phyloP scores from a whole-genome alignment of 139 green algal species.

The Cymbomonas tetramitiformis region DNA sequence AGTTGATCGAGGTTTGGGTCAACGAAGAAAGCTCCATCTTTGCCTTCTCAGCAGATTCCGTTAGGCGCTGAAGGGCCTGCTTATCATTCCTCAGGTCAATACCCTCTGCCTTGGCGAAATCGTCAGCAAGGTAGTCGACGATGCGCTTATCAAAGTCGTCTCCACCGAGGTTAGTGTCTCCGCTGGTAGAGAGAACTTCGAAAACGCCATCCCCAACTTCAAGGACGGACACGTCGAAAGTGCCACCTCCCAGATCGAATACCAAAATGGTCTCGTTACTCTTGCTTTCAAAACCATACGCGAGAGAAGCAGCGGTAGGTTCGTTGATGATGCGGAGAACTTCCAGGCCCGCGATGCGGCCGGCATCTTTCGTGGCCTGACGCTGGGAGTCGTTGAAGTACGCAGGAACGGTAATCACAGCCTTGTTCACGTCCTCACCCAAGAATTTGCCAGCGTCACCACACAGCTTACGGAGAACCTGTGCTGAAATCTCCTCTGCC shows the following conservation, averaged over 20 bases:
- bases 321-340: constrained; percentile 99
- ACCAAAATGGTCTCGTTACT: constrained; percentile 97
- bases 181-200: constrained; percentile 91
- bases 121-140: constrained; percentile 82
- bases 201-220: constrained; percentile 97
- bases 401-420: constrained; percentile 93
- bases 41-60: constrained; percentile 94
- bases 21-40: constrained; percentile 91
- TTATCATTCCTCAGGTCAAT: constrained; percentile 92
- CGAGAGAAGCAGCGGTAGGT: constrained; percentile 90
- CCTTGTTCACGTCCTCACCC: constrained; percentile 69
- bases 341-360: constrained; percentile 87
- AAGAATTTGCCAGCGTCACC: constrained; percentile 69
- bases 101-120: constrained; percentile 81
- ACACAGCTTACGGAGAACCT: constrained; percentile 61
- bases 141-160: constrained; percentile 99
- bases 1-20: constrained; percentile 71
- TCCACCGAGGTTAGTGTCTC: constrained; percentile 94
- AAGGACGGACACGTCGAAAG: constrained; percentile 86
- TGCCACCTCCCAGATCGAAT: constrained; percentile 95
- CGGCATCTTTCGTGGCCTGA: constrained; percentile 80
- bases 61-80: constrained; percentile 64
- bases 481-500: constrained; percentile 88
- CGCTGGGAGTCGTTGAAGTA: constrained; percentile 99
- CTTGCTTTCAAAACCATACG: constrained; percentile 96